Base-by-base conservation (phyloP, 1,284 basidiomycete genomes). In the Ceratobasidium sp. region DNA sequence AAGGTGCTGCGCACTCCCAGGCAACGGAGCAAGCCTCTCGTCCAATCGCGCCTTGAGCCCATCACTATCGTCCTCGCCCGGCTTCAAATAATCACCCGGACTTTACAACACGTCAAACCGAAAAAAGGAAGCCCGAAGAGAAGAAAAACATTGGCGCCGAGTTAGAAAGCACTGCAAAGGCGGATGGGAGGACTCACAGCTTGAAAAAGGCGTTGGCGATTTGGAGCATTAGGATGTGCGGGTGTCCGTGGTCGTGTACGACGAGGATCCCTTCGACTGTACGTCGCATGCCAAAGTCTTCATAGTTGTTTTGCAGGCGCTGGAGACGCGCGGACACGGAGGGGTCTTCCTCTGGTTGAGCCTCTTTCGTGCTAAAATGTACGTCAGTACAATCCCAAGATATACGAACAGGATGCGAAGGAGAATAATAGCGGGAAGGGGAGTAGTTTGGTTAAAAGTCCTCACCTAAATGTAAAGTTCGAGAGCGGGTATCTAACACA, bases 191-290 rank as follows among this genome's bases (percentile, higher is more conserved):
- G n/a, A 84, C 93, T 79, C 78, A 95, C 95, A 98, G 88, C 82
- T 98, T 98, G 87, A 98, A 98, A 83, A 98, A 99, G 21, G 96
- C 95, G 80, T 98, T 98, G 41, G 96, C 97, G 79, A 99, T 98
- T 81, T 98, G 97, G 16, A 98, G 87, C 90, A 98, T 97, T 76
- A 99, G 88, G 75, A 98, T 93, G 79, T 98, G 97, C 2, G 95
- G 94, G 79, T 96, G 93, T 0, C 95, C 94, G 76, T 95, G 94
- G 80, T 95, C 93, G 82, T 98, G 96, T 28, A 98, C 96, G 64
- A 98, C 91, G 41, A 99, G 88, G 74, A 98, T 91, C n/a, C 95
- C 97, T 80, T 99, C 97, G 11, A 98, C 95, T 0, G 95, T 96
- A 23, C 95, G 85, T 35, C 96, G 87, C 91, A 97, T 96, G 4